A percentile compares a stretch with the other conserved stretches of the same genome.
Conservation (phyloP, 2,329 filamentous ascomycete genomes). For the Penicillium italicum region DNA sequence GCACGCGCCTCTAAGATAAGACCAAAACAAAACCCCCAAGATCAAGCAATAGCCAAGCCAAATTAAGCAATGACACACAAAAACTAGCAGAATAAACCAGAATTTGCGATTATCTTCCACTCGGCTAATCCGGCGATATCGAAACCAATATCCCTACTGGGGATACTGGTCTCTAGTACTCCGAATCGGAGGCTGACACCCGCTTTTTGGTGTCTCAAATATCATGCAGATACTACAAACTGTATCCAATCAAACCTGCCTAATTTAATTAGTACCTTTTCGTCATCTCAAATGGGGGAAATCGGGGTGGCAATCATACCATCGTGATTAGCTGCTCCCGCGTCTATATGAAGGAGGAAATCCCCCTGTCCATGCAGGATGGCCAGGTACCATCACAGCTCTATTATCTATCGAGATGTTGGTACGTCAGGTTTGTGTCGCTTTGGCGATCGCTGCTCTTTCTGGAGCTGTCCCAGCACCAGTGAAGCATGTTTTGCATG, state of each 20-base stretch:
- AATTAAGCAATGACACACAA: not conserved
- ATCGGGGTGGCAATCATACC: constrained; percentile 7
- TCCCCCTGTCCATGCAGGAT: not conserved
- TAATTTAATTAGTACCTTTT: not conserved
- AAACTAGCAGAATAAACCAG: not conserved
- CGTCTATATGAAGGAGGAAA: constrained; percentile 14
- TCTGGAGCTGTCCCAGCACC: constrained; percentile 27
- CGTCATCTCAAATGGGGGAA: constrained; percentile 1
- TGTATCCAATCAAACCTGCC: constrained; percentile 13
- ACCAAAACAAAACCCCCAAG: not conserved
- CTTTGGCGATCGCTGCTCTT: constrained; percentile 21
- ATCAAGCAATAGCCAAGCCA: not conserved
- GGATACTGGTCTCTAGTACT: constrained; percentile 10
- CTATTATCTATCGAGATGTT: constrained; percentile 12
- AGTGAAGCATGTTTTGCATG: constrained; percentile 42
- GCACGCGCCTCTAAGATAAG: constrained; percentile 8
- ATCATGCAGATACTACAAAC: constrained; percentile 7
- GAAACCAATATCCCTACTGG: not conserved
- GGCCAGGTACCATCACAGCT: not conserved
- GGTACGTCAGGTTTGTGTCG: constrained; percentile 14
- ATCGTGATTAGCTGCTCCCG: not conserved
- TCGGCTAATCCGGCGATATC: not conserved
- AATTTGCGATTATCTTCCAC: not conserved
- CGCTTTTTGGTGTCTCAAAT: constrained; percentile 12
- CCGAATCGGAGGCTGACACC: constrained; percentile 1